Base-by-base conservation (phyloP, 768 basidiomycete genomes). In the Hydnomerulius pinastri region DNA sequence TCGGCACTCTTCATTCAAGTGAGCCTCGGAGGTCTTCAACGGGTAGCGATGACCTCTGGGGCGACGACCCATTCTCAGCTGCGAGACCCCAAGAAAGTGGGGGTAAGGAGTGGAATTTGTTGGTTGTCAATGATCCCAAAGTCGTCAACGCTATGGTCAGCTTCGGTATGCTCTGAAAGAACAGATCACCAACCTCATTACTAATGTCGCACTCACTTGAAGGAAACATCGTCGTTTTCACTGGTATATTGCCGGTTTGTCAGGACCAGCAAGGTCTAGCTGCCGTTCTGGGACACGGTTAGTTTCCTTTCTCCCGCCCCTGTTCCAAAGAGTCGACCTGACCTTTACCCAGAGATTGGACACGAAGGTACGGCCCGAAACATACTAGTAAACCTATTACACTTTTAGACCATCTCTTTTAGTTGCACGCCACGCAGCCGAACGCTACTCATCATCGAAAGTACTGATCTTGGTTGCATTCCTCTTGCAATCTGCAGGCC, bases 181-280 rank as follows among this genome's bases (percentile, higher is more conserved):
- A n/a, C n/a, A n/a, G n/a, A n/a, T n/a, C n/a, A n/a, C n/a, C n/a
- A n/a, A n/a, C n/a, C n/a, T n/a, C n/a, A n/a, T n/a, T n/a, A n/a
- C n/a, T n/a, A n/a, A n/a, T n/a, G n/a, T n/a, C n/a, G n/a, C n/a
- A n/a, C n/a, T n/a, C n/a, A n/a, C n/a, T 8, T 24, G 23, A 59
- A 83, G 88, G 87, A 1, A 77, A 85, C 43, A 85, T 97, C 46
- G 78, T 93, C 27, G 89, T 98, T 9, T 96, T 90, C 62, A 93
- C 92, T 0, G 94, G 94, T 0, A 91, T 97, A 29, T 66, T 97
- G 4, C 90, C 89, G 0, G 71, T 94, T 6, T 85, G 84, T 39
- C 73, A 71, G 53, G 84, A 92, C 54, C 90, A 93, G 57, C 79
- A 87, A 59, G 92, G 91, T 0, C 71, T 98, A 0, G 90, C 94